Conservation (phyloP, 257 asterid species). For the Plantago elongata region DNA sequence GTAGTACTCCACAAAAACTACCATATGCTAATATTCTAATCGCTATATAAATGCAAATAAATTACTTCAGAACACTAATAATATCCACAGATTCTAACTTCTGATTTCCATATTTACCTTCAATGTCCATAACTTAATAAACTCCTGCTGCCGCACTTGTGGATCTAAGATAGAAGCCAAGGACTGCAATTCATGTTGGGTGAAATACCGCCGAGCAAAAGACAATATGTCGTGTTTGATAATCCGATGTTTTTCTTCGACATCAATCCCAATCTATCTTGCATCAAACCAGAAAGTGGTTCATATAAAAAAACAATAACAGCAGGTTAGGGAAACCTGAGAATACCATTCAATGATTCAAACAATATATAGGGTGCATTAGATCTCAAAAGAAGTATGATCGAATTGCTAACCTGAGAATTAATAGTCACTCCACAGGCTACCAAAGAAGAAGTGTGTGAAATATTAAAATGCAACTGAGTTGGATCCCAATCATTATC, state of each 20-base stretch:
- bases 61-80: no score
- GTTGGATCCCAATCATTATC: constrained; percentile 43
- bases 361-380: neutral
- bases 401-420: constrained; percentile 59
- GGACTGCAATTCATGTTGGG: constrained; percentile 47
- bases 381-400: constrained; percentile 14
- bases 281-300: constrained; percentile 4
- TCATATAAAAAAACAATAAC: neutral
- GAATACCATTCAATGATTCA: neutral
- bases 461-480: constrained; percentile 72
- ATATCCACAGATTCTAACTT: no score
- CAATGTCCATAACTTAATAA: constrained; percentile 87
- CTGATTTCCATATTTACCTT: constrained; percentile 44
- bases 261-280: constrained; percentile 79
- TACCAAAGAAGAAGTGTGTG: constrained; percentile 84
- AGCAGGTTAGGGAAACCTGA: constrained; percentile 1
- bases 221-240: constrained; percentile 53
- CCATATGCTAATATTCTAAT: no score
- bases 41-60: no score
- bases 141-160: constrained; percentile 65
- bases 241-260: constrained; percentile 69
- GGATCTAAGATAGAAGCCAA: constrained; percentile 61
- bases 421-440: constrained; percentile 71
- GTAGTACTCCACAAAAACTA: no score
- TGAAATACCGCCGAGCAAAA: constrained; percentile 73